Evolutionary conservation across 2,329 filamentous ascomycete species (phyloP), one percentile per base, ranked within the genome.

Genomic region (Ceratocystis albifundus): DNA sequence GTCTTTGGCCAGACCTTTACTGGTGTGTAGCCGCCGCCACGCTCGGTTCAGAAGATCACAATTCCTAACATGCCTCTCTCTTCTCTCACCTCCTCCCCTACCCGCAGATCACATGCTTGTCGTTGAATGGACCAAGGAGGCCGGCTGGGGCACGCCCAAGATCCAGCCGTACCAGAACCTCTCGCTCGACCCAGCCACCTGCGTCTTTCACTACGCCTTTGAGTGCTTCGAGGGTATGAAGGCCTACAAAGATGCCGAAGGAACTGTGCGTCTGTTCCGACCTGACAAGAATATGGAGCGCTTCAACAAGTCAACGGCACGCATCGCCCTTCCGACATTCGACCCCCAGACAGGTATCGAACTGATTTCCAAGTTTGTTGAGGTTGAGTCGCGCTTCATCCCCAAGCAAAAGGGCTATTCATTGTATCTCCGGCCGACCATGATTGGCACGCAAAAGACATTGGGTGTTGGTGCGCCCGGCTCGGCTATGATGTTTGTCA

Each of bases 161-260:
- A 97, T 99, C 74, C 86, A 84, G 20, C 94, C 94, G 22, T 97
- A 97, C 81, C 91, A 96, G 78, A 96, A 96, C 78, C 89, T 99
- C 71, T 93, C 89, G 59, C 88, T 99, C 72, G 94, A 97, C 76
- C 94, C 94, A 30, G 90, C 94, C 55, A 94, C 90, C 44, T 97
- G 92, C 78, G 94, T 97, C 69, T 93, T 99, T 79, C 94, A 99
- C 83, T 99, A 99, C 77, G 94, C 90, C 62, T 97, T 97, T 74
- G 90, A 95, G 77, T 94, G 89, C 76, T 99, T 99, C 77, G 94
- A 99, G 80, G 94, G 94, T 71, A 96, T 97, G 91, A 99, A 99
- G 81, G 94, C 94, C 68, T 99, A 99, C 83, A 95, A 93, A 77
- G 90, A 96, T 78, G 84, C 82, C 72, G 75, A 84, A 55, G 90